Evolutionary conservation across 2,329 filamentous ascomycete genomes (phyloP), one percentile per base, ranked within the genome.

Genomic region (Cordyceps cicadae): DNA sequence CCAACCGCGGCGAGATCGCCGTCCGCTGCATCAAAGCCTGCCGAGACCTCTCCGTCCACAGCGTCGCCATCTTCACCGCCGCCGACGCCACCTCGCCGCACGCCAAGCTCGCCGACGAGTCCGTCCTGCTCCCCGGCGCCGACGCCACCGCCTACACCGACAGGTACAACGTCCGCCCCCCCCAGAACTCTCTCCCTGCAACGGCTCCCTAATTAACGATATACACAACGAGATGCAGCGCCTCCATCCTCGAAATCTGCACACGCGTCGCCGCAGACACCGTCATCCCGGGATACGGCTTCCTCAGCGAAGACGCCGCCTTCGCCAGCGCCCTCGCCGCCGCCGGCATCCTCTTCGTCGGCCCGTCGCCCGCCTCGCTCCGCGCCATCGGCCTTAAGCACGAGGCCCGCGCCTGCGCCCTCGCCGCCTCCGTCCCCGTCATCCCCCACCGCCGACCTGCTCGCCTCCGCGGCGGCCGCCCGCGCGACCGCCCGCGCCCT

Each of bases 251-350:
- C 11, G 63, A 65, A 9, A 69, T 74, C 21, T 70, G 75, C 32
- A 79, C 77, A 54, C 66, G 75, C 7, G 72, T 78, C 19, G 66
- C 71, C 2, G 79, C 72, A 9, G 75, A 87, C 63, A 83, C 81
- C 3, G 79, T 88, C 17, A 83, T 87, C 52, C 84, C 85, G 0
- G 85, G 85, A 3, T 87, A 87, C 71, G 85, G 85, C 1, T 87
- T 87, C 63, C 70, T 87, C 3, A 82, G 79, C 8, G 85, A 87
- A 61, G 86, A 86, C 66, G 77, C 80, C 7, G 77, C 81, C 9
- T 88, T 89, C 65, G 83, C 84, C 0, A 69, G 74, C 53, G 69
- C 76, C 24, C 79, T 83, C 8, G 66, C 72, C 7, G 72, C 77
- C 17, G 81, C 81, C 0, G 84, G 82, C 0, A 74, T 87, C 59